phyloP scores from a whole-genome alignment of 2,329 filamentous ascomycete species.

The Sporothrix phasma region DNA sequence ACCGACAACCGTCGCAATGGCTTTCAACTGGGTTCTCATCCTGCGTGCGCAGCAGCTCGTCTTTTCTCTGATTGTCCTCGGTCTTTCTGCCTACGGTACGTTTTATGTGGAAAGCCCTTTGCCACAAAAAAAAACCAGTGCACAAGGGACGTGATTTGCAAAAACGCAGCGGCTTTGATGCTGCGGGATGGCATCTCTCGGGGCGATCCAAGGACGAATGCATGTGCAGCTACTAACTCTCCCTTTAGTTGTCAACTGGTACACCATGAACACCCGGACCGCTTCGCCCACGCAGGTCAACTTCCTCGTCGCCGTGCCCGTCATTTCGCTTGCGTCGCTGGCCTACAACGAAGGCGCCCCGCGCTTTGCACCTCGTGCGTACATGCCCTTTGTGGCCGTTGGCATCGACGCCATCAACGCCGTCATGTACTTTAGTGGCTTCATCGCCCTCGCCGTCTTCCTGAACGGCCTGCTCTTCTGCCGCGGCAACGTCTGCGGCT shows the following conservation, averaged over 20 bases:
- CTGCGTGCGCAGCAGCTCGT: constrained; percentile 38
- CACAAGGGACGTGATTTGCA: too few species aligned
- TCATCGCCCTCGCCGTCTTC: constrained; percentile 49
- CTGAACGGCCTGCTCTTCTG: constrained; percentile 47
- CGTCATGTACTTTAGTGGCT: constrained; percentile 49
- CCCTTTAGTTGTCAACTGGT: constrained; percentile 48
- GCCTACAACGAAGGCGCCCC: constrained; percentile 43
- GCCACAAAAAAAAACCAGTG: too few species aligned
- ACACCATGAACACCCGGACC: constrained; percentile 44
- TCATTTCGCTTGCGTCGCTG: constrained; percentile 46
- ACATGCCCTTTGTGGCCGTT: constrained; percentile 40
- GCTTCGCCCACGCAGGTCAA: constrained; percentile 46
- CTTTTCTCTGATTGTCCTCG: constrained; percentile 37
- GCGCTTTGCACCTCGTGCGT: constrained; percentile 34
- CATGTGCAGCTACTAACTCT: background rate
- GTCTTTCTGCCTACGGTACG: constrained; percentile 41
- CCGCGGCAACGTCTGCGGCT: constrained; percentile 45
- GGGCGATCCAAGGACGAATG: too few species aligned
- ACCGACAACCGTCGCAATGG: constrained; percentile 28
- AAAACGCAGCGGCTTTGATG: too few species aligned
- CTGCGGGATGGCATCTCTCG: too few species aligned
- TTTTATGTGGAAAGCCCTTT: too few species aligned
- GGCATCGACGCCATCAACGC: constrained; percentile 42
- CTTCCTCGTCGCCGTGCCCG: constrained; percentile 46
- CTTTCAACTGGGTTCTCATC: constrained; percentile 30